A percentile compares a stretch with the other conserved stretches of the same genome.
Conservation (phyloP, 1,284 basidiomycete genomes). For the Trichosporon asahii region DNA sequence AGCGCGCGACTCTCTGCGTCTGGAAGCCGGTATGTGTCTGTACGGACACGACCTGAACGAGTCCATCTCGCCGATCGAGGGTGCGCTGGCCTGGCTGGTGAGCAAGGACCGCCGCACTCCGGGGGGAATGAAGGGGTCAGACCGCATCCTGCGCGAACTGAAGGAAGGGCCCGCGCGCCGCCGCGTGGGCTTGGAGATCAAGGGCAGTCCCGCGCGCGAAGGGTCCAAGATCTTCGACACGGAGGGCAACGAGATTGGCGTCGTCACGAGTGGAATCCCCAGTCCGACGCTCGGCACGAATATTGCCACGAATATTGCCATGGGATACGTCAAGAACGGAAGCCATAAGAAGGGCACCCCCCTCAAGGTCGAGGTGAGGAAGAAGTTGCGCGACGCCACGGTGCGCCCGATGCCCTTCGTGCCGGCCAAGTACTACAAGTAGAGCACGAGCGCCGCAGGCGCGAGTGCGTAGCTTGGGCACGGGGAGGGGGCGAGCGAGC, state of each 20-base stretch:
- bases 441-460: neutral
- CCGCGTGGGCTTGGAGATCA: conserved; percentile 77
- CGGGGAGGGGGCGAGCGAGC: no score
- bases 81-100: conserved; percentile 87
- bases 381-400: conserved; percentile 48
- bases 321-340: conserved; percentile 82
- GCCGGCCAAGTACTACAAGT: conserved; percentile 52
- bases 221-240: conserved; percentile 71
- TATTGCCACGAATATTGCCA: conserved; percentile 93
- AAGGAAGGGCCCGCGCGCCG: conserved; percentile 74
- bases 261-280: conserved; percentile 91
- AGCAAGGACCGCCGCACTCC: conserved; percentile 74
- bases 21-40: conserved; percentile 98
- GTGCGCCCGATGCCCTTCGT: conserved; percentile 53
- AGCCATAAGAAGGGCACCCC: conserved; percentile 88
- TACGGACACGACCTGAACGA: conserved; percentile 94
- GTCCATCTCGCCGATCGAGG: conserved; percentile 80
- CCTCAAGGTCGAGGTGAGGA: conserved; percentile 52
- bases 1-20: conserved; percentile 84
- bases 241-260: conserved; percentile 60
- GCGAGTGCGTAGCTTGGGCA: no score
- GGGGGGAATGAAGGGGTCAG: conserved; percentile 75
- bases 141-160: conserved; percentile 72
- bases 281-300: conserved; percentile 86
- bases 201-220: conserved; percentile 84